Evolutionary conservation across 495 filamentous ascomycete genomes (phyloP), one percentile per base, ranked within the genome.

Genomic region (Penicillium argentinense): DNA sequence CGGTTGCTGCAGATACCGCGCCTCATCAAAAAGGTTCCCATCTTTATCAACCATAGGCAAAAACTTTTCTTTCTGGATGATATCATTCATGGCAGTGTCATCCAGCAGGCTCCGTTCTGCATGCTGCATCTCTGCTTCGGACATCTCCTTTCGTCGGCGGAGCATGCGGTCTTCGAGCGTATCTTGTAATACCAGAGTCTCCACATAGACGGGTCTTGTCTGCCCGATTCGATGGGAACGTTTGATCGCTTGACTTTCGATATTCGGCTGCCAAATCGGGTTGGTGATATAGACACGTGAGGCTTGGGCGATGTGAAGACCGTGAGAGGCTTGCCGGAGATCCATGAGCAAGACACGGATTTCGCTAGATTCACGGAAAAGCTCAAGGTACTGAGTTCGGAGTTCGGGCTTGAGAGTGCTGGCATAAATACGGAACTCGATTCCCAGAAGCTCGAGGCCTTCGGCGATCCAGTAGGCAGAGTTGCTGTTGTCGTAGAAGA

Each of bases 221-320:
- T 96, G 92, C 2, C 89, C 88, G 51, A 97, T 95, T 21, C 92
- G 77, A 50, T 95, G 86, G 0, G 88, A 89, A 55, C 92, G 85
- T 53, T 92, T 95, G 52, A 97, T 87, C 3, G 92, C 92, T 62
- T 97, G 92, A 3, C 87, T 89, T 57, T 96, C 88, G 6, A 96
- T 78, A 47, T 87, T 85, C 0, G 89, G 88, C 39, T 88, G 86
- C 68, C 93, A 84, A 22, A 93, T 86, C 0, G 92, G 92, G 46
- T 89, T 95, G 49, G 96, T 76, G 54, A 97, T 96, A 71, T 86
- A 95, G n/a, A 97, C 85, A 0, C 92, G 76, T 0, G 84, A 90
- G 4, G 93, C 92, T 24, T 80, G 80, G 16, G 81, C 80, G 57
- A 97, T 81, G 54, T 96, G 89, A 0, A 97, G 73, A 0, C 92